Base-by-base conservation (phyloP, 768 basidiomycete species). In the Mycena belliarum region DNA sequence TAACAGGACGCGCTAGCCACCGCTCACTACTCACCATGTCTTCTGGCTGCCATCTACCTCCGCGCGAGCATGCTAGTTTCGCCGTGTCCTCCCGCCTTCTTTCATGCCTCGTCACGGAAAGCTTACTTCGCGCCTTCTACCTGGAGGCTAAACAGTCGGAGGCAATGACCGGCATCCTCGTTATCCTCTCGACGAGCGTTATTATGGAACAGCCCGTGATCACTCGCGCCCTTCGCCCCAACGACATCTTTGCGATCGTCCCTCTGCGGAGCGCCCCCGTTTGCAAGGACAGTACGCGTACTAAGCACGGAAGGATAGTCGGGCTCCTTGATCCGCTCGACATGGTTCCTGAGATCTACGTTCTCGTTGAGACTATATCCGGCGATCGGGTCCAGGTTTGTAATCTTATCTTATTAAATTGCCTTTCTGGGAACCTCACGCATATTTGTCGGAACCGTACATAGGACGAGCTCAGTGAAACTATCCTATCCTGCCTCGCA, bases 321-420 rank as follows among this genome's bases (percentile, higher is more conserved):
- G 80, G 77, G 28, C 75, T 84, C 20, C 68, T 83, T 11, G 82
- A 85, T 63, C 83, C 83, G 6, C 69, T 84, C n/a, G 83, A 85
- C 64, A 84, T 85, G 82, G 52, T 77, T 18, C 79, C 80, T 1
- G 71, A 70, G 29, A 65, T 79, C 25, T 81, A 75, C 55, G 73
- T 78, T 38, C 59, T 75, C 18, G 59, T 61, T n/a, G 54, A 69
- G 49, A 49, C 50, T 20, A 14, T 26, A 26, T 49, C 59, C 25
- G 48, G 44, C 9, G 49, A 44, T 28, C 45, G 49, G 49, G 62
- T 54, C 14, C 43, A 62, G 20, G 66, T 65, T 21, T 12, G 57
- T 55, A 42, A 41, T 59, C 51, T 44, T 32, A 32, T 32, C 29
- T 32, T 45, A 20, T 25, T 41, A 32, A 6, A n/a, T 18, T 23